Evolutionary conservation across 106 monocot genomes (phyloP).

Genomic region (Dendrobium huoshanense): DNA sequence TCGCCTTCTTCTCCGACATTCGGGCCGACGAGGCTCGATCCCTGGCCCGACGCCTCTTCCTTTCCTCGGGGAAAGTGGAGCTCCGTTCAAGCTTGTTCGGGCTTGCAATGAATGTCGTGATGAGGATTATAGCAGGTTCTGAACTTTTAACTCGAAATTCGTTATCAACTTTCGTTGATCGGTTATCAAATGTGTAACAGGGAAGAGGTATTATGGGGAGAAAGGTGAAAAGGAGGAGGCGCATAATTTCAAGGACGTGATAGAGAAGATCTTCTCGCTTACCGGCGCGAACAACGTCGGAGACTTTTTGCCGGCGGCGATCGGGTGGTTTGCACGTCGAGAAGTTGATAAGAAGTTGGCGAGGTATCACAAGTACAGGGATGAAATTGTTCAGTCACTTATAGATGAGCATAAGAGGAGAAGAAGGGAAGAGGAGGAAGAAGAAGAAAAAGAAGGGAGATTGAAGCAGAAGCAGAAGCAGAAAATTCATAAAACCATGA

Average conservation of each 20-base stretch:
- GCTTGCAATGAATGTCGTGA: slow-evolving; percentile 11
- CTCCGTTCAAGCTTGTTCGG: slow-evolving; percentile 1
- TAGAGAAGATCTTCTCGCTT: slow-evolving; percentile 14
- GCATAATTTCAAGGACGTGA: slow-evolving; percentile 17
- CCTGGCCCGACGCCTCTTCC: slow-evolving; percentile 9
- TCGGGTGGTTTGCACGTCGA: slow-evolving; percentile 21
- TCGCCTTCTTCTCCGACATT: not conserved
- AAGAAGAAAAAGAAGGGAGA: not conserved
- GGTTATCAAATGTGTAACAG: not conserved
- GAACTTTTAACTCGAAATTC: too few relatives aligned
- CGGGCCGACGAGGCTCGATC: not conserved
- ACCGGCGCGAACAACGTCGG: slow-evolving; percentile 12
- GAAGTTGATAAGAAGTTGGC: slow-evolving; percentile 12
- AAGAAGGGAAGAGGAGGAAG: too few relatives aligned
- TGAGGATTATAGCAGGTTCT: slow-evolving; percentile 6
- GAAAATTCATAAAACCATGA: not conserved
- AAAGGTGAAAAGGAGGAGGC: slow-evolving; percentile 12
- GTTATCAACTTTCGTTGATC: too few relatives aligned
- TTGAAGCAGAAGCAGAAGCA: not conserved
- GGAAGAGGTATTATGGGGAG: slow-evolving; percentile 20
- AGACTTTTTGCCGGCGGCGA: slow-evolving; percentile 29
- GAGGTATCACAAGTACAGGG: slow-evolving; percentile 6
- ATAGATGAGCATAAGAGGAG: slow-evolving; percentile 14
- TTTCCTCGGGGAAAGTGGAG: not conserved
- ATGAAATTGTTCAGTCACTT: slow-evolving; percentile 24